Percentiles rank a stretch among this genome's conserved stretches.
These are phyloP conservation scores for Porosira glacialis DNA, from an alignment of 352 stramenopile species.

Conservation along the genomic window DNA sequence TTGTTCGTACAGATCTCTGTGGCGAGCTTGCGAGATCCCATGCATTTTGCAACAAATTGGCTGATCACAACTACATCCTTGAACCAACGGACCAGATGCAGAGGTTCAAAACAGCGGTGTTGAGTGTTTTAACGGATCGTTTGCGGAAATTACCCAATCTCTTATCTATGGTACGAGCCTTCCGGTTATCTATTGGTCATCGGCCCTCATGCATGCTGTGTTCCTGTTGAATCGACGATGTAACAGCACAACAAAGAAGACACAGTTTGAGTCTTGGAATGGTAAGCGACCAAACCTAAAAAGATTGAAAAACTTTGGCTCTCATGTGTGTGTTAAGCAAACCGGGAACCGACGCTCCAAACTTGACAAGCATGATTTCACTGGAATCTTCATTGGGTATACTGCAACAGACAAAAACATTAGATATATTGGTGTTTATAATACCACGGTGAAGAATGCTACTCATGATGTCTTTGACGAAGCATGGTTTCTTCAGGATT, in stretches of 20 bases:
- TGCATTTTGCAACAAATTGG: not conserved
- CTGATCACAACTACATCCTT: slow-evolving; percentile 1
- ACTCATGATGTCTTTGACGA: slow-evolving; percentile 9
- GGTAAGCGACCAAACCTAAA: not conserved
- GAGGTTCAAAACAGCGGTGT: slow-evolving; percentile 10
- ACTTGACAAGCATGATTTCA: slow-evolving; percentile 9
- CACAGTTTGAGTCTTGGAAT: slow-evolving; percentile 2
- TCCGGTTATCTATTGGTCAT: slow-evolving; percentile 11
- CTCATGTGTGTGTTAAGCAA: slow-evolving; percentile 6
- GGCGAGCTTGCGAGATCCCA: slow-evolving; percentile 12
- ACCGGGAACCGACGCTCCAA: slow-evolving; percentile 1
- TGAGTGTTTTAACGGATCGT: slow-evolving; percentile 9
- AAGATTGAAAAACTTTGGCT: slow-evolving; percentile 1
- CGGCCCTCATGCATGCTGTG: slow-evolving; percentile 12
- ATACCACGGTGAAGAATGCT: slow-evolving; percentile 1
- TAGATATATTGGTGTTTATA: slow-evolving; percentile 6
- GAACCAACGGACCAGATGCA: slow-evolving; percentile 20
- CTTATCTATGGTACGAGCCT: slow-evolving; percentile 14
- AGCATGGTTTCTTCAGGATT: slow-evolving; percentile 12
- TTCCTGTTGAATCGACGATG: slow-evolving; percentile 17
- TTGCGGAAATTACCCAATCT: slow-evolving; percentile 6
- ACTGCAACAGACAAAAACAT: slow-evolving; percentile 12
- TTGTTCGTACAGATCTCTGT: slow-evolving; percentile 22
- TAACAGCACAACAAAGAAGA: not conserved
- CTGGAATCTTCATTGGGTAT: slow-evolving; percentile 10